These are phyloP conservation scores for Phaeosphaeriaceae sp. DNA, from an alignment of 2,329 filamentous ascomycete genomes.

Conservation along the genomic window DNA sequence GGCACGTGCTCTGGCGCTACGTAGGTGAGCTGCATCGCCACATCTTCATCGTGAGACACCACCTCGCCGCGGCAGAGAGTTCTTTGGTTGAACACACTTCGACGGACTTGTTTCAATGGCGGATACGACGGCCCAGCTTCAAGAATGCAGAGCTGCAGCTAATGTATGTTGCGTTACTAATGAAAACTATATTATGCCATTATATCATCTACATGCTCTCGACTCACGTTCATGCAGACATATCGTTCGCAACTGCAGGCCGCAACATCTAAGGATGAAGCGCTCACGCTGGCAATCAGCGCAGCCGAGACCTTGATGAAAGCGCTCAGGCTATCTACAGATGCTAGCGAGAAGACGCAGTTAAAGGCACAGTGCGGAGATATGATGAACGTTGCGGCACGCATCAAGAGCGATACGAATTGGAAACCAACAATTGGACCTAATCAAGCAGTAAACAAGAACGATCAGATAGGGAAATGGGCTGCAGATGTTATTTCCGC, in stretches of 20 bases:
- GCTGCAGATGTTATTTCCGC: conserved; percentile 26
- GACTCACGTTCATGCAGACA: conserved; percentile 30
- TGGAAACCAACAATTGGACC: conserved; percentile 30
- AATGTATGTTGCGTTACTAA: conserved; percentile 34
- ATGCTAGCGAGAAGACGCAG: conserved; percentile 67
- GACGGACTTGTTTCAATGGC: conserved; percentile 30
- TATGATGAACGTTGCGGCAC: conserved; percentile 74
- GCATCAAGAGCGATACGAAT: conserved; percentile 64
- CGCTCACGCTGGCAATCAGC: conserved; percentile 75
- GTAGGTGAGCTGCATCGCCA: conserved; percentile 9
- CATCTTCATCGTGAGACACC: neutral
- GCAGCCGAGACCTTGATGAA: conserved; percentile 84
- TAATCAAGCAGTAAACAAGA: conserved; percentile 11
- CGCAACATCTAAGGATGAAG: conserved; percentile 64
- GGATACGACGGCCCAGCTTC: conserved; percentile 30
- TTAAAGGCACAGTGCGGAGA: conserved; percentile 72
- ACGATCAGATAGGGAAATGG: conserved; percentile 29
- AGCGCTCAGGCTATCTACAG: conserved; percentile 68
- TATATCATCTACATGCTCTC: neutral
- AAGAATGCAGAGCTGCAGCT: conserved; percentile 40
- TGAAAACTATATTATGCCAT: neutral
- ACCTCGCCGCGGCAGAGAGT: neutral
- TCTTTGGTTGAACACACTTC: neutral
- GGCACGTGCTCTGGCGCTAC: conserved; percentile 17
- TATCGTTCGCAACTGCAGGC: conserved; percentile 54